These are phyloP conservation scores for Amphichorda felina DNA, from an alignment of 2,329 filamentous ascomycete genomes.

Conservation along the genomic window DNA sequence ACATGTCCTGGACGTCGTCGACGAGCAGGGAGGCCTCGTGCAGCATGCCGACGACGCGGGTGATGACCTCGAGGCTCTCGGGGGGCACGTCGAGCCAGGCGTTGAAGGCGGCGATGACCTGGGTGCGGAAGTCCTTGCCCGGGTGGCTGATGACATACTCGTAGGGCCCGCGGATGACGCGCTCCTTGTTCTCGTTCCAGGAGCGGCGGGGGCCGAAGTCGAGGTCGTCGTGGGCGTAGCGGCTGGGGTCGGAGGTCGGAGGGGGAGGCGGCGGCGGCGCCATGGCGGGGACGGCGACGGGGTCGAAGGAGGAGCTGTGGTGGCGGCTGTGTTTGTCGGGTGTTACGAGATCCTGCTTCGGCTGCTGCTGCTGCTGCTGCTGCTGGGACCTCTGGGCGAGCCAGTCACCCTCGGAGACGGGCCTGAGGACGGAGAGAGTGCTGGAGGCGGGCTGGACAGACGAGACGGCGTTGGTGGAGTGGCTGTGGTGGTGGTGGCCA, in stretches of 20 bases:
- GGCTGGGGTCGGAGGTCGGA: conserved; percentile 37
- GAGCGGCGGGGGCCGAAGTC: conserved; percentile 36
- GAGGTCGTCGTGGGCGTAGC: conserved; percentile 43
- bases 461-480: conserved; percentile 14
- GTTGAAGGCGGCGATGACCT: conserved; percentile 74
- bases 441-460: conserved; percentile 7
- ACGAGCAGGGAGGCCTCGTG: conserved; percentile 76
- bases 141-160: conserved; percentile 71
- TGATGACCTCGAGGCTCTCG: conserved; percentile 61
- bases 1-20: conserved; percentile 81
- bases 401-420: conserved; percentile 52
- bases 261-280: conserved; percentile 19
- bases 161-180: conserved; percentile 65
- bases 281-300: conserved; percentile 11
- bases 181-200: conserved; percentile 67
- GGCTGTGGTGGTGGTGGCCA: conserved; percentile 11
- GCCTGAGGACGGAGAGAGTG: conserved; percentile 28
- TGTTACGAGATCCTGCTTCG: not conserved
- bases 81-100: conserved; percentile 64
- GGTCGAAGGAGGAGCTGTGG: conserved; percentile 3
- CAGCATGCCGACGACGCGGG: conserved; percentile 70
- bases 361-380: conserved; percentile 3
- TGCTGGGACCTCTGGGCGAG: conserved; percentile 22
- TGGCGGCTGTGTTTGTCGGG: conserved; percentile 2
- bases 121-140: conserved; percentile 74